Evolutionary conservation across 495 filamentous ascomycete genomes (phyloP).

Genomic region (Hypoxylon fragiforme): DNA sequence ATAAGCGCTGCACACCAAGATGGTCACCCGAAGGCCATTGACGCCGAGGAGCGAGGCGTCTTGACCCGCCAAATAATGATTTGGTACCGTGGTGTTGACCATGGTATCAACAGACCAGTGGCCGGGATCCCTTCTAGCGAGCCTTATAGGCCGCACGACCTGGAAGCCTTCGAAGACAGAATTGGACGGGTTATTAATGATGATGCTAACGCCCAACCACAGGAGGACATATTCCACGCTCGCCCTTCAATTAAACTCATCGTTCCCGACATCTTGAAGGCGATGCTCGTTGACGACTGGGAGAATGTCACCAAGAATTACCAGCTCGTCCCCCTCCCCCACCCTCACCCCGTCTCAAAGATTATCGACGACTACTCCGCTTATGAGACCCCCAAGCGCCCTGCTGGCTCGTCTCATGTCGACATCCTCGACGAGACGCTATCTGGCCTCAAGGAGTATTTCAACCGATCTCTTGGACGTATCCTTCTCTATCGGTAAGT

Average conservation of each 20-base stretch:
- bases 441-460: constrained; percentile 84
- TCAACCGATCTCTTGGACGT: constrained; percentile 80
- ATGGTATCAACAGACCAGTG: background rate
- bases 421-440: constrained; percentile 90
- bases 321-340: constrained; percentile 80
- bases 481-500: constrained; percentile 80
- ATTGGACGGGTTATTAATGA: background rate
- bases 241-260: constrained; percentile 80
- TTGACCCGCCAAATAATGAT: background rate
- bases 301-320: constrained; percentile 96
- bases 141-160: constrained; percentile 10
- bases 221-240: constrained; percentile 84
- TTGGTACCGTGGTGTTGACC: constrained; percentile 31
- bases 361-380: constrained; percentile 80
- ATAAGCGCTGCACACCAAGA: too few species aligned
- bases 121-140: constrained; percentile 19
- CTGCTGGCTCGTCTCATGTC: constrained; percentile 64
- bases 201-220: constrained; percentile 34
- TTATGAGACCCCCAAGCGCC: constrained; percentile 68
- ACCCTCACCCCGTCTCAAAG: constrained; percentile 68
- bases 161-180: background rate
- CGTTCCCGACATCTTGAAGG: constrained; percentile 84
- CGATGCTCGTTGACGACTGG: constrained; percentile 95
- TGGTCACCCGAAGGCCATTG: constrained; percentile 35
- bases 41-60: constrained; percentile 10